These are phyloP conservation scores for Diplodia corticola DNA, from an alignment of 2,329 filamentous ascomycete genomes.

Conservation along the genomic window DNA sequence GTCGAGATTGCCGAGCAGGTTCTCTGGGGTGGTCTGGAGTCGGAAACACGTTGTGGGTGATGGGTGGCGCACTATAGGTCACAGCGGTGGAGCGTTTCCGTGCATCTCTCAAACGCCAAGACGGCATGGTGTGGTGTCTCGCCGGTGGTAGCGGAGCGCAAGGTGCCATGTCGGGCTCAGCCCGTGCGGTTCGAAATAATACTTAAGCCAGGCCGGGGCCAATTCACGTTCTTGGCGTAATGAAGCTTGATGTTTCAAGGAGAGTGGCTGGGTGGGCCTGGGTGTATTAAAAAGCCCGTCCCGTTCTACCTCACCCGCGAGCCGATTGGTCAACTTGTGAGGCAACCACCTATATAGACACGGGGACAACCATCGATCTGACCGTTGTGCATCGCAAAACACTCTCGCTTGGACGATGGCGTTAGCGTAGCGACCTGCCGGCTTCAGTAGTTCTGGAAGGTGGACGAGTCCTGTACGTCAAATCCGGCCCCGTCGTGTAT, in stretches of 20 bases:
- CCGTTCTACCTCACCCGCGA: not conserved
- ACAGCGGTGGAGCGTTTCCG: not conserved
- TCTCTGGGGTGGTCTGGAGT: not conserved
- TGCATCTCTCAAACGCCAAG: slow-evolving; percentile 10
- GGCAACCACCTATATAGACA: not conserved
- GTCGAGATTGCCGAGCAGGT: slow-evolving; percentile 41
- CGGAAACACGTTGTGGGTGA: not conserved
- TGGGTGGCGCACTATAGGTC: not conserved
- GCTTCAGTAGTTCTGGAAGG: not conserved
- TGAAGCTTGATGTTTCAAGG: slow-evolving; percentile 12
- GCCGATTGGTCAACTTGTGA: not conserved
- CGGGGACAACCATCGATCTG: not conserved
- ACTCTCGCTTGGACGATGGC: not conserved
- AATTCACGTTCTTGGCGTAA: slow-evolving; percentile 1
- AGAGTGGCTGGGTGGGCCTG: slow-evolving; percentile 2
- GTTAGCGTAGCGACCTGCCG: not conserved
- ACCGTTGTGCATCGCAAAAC: not conserved
- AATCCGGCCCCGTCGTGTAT: not conserved
- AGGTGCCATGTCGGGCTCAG: not conserved
- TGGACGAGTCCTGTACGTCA: not conserved
- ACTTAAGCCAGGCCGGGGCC: not conserved
- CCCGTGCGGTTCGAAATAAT: not conserved
- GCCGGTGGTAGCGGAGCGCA: not conserved
- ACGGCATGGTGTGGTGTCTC: not conserved
- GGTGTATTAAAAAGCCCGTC: not conserved